phyloP scores from a whole-genome alignment of 164 flowering plant genomes.

The Sedum album region DNA sequence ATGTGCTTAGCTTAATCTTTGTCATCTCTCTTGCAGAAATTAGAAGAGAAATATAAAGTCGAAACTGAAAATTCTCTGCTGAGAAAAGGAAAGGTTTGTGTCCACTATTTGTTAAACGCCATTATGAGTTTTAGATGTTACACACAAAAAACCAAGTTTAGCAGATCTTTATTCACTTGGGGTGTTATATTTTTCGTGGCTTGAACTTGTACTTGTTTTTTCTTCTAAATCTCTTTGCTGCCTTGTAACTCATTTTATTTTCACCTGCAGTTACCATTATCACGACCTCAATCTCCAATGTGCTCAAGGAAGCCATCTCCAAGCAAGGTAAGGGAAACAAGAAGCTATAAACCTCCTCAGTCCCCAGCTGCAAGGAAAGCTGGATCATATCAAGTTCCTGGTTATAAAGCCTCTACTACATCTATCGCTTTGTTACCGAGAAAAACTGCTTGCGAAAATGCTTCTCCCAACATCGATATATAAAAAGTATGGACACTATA shows the following conservation, averaged over 20 bases:
- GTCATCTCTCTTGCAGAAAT: slow-evolving; percentile 22
- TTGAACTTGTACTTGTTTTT: not conserved
- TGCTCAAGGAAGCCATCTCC: slow-evolving; percentile 30
- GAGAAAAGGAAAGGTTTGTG: slow-evolving; percentile 36
- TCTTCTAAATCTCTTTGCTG: not conserved
- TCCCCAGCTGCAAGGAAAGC: slow-evolving; percentile 23
- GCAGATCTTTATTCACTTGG: too few species aligned
- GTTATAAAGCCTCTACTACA: slow-evolving; percentile 13
- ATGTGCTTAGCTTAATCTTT: not conserved
- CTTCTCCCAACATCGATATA: slow-evolving; percentile 50
- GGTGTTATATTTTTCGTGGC: not conserved
- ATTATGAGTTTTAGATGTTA: too few species aligned
- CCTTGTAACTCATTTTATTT: not conserved
- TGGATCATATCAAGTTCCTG: slow-evolving; percentile 17
- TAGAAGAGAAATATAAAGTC: slow-evolving; percentile 46
- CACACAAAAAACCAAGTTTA: too few species aligned
- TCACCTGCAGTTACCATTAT: slow-evolving; percentile 33
- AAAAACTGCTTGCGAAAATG: slow-evolving; percentile 40
- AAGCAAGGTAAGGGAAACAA: slow-evolving; percentile 15
- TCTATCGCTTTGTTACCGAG: slow-evolving; percentile 20
- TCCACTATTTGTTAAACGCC: not conserved
- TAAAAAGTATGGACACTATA: not conserved
- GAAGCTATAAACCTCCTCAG: slow-evolving; percentile 28
- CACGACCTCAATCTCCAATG: slow-evolving; percentile 39
- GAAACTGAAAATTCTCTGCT: slow-evolving; percentile 32